These are phyloP conservation scores for Coprinopsis marcescibilis DNA, from an alignment of 768 basidiomycete species.

Conservation along the genomic window DNA sequence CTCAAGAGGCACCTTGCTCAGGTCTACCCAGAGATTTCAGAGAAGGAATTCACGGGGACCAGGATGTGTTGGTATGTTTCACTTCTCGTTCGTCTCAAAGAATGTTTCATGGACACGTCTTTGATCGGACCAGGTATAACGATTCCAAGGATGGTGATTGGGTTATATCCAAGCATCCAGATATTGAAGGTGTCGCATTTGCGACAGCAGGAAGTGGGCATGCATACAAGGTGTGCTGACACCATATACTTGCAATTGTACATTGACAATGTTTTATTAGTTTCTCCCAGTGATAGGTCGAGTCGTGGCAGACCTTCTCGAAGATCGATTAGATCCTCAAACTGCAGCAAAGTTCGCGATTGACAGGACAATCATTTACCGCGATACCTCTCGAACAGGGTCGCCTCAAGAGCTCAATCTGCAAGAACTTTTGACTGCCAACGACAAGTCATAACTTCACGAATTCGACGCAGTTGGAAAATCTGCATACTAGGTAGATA, in stretches of 20 bases:
- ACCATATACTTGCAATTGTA: background rate
- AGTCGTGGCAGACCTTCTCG: slow-evolving; percentile 67
- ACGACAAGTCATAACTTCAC: background rate
- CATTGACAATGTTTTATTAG: slow-evolving; percentile 31
- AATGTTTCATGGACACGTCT: background rate
- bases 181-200: slow-evolving; percentile 55
- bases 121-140: slow-evolving; percentile 59
- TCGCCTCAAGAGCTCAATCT: slow-evolving; percentile 36
- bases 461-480: background rate
- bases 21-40: slow-evolving; percentile 74
- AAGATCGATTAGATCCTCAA: slow-evolving; percentile 51
- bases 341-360: slow-evolving; percentile 60
- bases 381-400: slow-evolving; percentile 30
- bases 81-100: too few species aligned
- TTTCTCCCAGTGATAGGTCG: slow-evolving; percentile 83
- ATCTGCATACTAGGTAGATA: background rate
- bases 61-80: slow-evolving; percentile 79
- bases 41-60: slow-evolving; percentile 65
- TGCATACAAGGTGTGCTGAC: slow-evolving; percentile 65
- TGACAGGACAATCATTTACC: slow-evolving; percentile 33
- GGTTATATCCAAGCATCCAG: slow-evolving; percentile 72
- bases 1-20: slow-evolving; percentile 47
- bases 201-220: slow-evolving; percentile 90
- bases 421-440: slow-evolving; percentile 38
- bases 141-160: slow-evolving; percentile 85